These are phyloP conservation scores for Iris pallida DNA, from an alignment of 116 monocot genomes.

Conservation along the genomic window DNA sequence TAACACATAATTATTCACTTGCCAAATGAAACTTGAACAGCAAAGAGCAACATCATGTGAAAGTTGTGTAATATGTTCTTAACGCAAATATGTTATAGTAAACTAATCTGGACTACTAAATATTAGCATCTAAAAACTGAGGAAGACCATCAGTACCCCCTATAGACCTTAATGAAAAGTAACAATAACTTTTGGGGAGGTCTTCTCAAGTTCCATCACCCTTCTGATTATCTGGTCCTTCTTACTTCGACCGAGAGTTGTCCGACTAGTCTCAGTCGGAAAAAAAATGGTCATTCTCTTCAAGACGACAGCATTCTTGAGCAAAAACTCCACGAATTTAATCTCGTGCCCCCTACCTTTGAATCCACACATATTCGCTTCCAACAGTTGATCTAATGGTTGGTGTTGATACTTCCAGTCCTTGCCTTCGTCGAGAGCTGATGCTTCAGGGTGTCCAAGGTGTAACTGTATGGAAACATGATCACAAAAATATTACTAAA, in stretches of 20 bases:
- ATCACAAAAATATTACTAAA: not conserved
- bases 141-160: not conserved
- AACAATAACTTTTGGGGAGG: not conserved
- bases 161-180: not conserved
- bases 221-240: not conserved
- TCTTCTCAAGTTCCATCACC: not conserved
- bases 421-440: not conserved
- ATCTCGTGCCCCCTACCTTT: constrained; percentile 12
- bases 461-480: not conserved
- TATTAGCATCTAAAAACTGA: not conserved
- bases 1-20: no score
- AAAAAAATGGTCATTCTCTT: constrained; percentile 4
- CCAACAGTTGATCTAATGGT: not conserved
- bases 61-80: no score
- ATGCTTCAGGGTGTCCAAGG: not conserved
- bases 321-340: constrained; percentile 11
- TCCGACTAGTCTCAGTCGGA: not conserved
- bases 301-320: not conserved
- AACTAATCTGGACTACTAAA: no score
- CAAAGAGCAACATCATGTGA: no score
- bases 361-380: not conserved
- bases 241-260: not conserved
- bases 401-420: not conserved
- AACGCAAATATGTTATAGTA: no score
- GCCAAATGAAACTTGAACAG: no score